Percentiles rank a stretch among this genome's conserved stretches.
Evolutionary conservation across 192 early-diverging fungal species (phyloP).

Genomic region (Glomus cerebriforme): DNA sequence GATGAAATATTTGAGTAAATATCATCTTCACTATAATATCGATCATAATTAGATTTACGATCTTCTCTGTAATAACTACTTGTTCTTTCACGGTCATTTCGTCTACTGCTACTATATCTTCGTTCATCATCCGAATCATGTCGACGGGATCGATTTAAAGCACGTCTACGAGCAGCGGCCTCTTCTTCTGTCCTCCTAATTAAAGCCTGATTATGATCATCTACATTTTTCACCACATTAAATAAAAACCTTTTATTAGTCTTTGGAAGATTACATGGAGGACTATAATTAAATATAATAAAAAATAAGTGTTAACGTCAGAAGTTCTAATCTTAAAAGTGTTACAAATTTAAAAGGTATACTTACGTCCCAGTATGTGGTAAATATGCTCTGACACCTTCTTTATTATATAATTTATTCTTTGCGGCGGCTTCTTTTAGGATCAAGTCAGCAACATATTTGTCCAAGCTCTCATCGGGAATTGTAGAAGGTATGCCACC

Average conservation of each 20-base stretch:
- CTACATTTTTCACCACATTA: constrained; percentile 57
- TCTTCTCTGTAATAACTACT: background rate
- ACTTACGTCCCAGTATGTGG: constrained; percentile 35
- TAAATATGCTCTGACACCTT: constrained; percentile 46
- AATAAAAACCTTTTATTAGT: constrained; percentile 62
- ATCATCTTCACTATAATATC: background rate
- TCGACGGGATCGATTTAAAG: constrained; percentile 27
- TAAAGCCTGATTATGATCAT: constrained; percentile 55
- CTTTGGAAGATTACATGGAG: constrained; percentile 45
- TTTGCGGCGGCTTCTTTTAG: constrained; percentile 47
- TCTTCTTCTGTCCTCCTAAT: constrained; percentile 50
- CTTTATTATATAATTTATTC: constrained; percentile 40
- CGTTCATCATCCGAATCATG: constrained; percentile 8
- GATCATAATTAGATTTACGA: background rate
- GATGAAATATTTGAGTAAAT: background rate
- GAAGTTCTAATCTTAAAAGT: background rate
- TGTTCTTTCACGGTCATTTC: too few species aligned
- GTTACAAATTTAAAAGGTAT: background rate
- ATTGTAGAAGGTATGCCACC: constrained; percentile 39
- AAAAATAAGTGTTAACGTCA: constrained; percentile 5
- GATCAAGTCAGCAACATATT: constrained; percentile 58
- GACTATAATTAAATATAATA: constrained; percentile 37
- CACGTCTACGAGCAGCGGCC: constrained; percentile 39
- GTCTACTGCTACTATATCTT: constrained; percentile 8
- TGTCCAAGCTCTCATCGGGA: constrained; percentile 55